These are phyloP conservation scores for Annulohypoxylon nitens DNA, from an alignment of 495 filamentous ascomycete species.

Conservation along the genomic window DNA sequence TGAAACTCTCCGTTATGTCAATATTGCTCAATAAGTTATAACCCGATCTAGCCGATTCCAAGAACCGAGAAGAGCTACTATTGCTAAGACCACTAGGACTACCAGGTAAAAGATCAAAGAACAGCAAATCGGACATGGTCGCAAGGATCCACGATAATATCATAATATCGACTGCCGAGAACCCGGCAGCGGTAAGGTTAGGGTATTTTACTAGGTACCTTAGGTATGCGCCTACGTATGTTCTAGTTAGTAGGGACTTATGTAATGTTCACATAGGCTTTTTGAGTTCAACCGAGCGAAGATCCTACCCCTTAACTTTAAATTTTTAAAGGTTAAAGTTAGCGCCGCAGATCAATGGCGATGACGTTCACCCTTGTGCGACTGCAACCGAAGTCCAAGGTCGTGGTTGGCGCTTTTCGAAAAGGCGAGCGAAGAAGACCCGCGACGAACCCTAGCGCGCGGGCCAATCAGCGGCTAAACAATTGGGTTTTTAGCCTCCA, in stretches of 20 bases:
- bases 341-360: slow-evolving; percentile 31
- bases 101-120: background rate
- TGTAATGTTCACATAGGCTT: background rate
- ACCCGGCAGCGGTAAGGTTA: slow-evolving; percentile 18
- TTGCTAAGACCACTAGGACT: too few species aligned
- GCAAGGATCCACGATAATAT: background rate
- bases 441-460: slow-evolving; percentile 3
- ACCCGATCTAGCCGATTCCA: background rate
- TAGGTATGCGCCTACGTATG: background rate
- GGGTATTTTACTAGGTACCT: background rate
- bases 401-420: background rate
- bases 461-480: slow-evolving; percentile 16
- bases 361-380: slow-evolving; percentile 37
- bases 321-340: slow-evolving; percentile 37
- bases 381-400: background rate
- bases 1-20: slow-evolving; percentile 11
- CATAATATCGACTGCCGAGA: slow-evolving; percentile 5
- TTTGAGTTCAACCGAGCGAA: slow-evolving; percentile 20
- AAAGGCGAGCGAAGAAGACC: background rate
- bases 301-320: slow-evolving; percentile 37
- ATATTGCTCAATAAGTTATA: slow-evolving; percentile 1
- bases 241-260: background rate
- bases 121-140: background rate
- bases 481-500: slow-evolving; percentile 6
- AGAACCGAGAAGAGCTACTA: background rate